These are phyloP conservation scores for Anaeromyces robustus DNA, from an alignment of 192 early-diverging fungal genomes.

Conservation along the genomic window DNA sequence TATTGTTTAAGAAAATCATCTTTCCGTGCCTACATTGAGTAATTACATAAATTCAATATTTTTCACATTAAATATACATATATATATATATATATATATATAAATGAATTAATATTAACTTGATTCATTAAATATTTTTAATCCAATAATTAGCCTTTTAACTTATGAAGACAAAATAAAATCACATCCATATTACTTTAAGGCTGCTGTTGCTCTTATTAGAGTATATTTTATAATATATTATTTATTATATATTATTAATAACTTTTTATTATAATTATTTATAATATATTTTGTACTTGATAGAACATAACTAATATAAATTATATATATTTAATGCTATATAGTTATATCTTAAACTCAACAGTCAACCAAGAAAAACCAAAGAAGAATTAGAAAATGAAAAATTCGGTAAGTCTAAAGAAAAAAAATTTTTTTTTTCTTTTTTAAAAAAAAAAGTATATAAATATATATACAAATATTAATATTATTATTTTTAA, in stretches of 20 bases:
- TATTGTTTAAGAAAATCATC: constrained; percentile 85
- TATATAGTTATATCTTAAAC: constrained; percentile 24
- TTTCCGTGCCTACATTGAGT: constrained; percentile 69
- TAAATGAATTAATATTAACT: too few relatives aligned
- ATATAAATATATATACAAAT: neutral
- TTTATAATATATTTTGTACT: too few relatives aligned
- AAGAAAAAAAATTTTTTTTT: too few relatives aligned
- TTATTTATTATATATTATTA: too few relatives aligned
- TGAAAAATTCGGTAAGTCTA: constrained; percentile 12
- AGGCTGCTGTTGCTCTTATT: constrained; percentile 59
- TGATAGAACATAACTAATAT: too few relatives aligned
- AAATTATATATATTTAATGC: constrained; percentile 11
- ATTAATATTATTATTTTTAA: too few relatives aligned
- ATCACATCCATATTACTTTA: constrained; percentile 50
- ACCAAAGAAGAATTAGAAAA: constrained; percentile 17
- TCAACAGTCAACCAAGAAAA: constrained; percentile 36
- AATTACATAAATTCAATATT: constrained; percentile 1
- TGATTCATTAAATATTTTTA: too few relatives aligned
- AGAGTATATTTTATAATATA: constrained; percentile 32
- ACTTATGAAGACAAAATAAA: constrained; percentile 62
- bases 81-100: too few relatives aligned
- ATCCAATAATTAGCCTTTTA: constrained; percentile 24
- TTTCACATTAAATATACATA: too few relatives aligned
- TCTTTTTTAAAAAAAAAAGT: too few relatives aligned
- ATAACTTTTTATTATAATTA: too few relatives aligned